Conservation (phyloP, 1,284 basidiomycete species). For the Ustilago tritici region DNA sequence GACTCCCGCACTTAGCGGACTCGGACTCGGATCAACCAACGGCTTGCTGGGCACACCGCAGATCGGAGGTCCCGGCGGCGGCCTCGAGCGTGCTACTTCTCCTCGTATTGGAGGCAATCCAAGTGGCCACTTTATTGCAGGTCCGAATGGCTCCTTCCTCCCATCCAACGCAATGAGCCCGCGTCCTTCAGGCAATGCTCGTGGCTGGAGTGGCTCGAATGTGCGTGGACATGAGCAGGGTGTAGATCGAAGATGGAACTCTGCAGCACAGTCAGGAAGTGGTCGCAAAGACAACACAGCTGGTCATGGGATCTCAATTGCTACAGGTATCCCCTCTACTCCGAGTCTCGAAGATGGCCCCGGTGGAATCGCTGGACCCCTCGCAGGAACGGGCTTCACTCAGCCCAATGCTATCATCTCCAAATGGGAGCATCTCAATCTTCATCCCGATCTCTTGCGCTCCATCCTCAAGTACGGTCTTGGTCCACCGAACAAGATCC, state of each 20-base stretch:
- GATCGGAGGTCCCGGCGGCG: constrained; percentile 24
- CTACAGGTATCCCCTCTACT: constrained; percentile 18
- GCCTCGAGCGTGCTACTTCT: constrained; percentile 37
- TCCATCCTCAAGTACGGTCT: constrained; percentile 94
- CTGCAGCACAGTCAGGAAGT: constrained; percentile 16
- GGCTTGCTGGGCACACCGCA: constrained; percentile 44
- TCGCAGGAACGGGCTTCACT: constrained; percentile 74
- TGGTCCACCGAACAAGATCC: constrained; percentile 98
- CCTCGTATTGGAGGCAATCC: constrained; percentile 35
- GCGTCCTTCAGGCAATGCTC: constrained; percentile 35
- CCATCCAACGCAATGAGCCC: constrained; percentile 36
- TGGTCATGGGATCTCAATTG: background rate
- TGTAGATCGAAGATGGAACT: constrained; percentile 36
- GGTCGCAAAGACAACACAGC: constrained; percentile 17
- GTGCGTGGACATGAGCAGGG: constrained; percentile 20
- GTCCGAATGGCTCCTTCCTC: constrained; percentile 20
- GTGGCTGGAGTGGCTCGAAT: constrained; percentile 35
- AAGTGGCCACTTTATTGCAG: constrained; percentile 22
- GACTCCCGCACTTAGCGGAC: constrained; percentile 25
- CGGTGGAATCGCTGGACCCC: constrained; percentile 4
- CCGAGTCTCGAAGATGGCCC: constrained; percentile 31
- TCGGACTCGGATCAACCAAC: constrained; percentile 32
- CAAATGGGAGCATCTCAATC: constrained; percentile 93
- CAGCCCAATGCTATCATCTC: constrained; percentile 85
- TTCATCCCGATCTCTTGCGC: constrained; percentile 86